Percentiles rank a stretch among this genome's conserved stretches.
Conservation (phyloP, 2,329 filamentous ascomycete species). For the Orbilia blumenaviensis region DNA sequence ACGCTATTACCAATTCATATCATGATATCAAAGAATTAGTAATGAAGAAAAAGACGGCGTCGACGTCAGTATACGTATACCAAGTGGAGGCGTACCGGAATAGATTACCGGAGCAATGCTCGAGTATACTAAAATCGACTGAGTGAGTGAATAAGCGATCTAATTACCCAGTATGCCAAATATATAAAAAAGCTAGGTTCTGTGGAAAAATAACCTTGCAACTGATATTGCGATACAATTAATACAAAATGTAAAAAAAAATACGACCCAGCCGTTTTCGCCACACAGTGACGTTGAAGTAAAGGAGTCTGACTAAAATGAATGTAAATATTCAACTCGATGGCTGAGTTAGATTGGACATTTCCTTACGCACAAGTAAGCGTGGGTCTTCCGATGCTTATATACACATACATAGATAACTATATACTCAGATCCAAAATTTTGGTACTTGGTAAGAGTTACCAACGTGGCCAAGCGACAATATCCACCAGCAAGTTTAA, state of each 20-base stretch:
- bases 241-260: conserved; percentile 16
- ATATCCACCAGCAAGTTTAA: background rate
- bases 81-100: conserved; percentile 20
- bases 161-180: background rate
- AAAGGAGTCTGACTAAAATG: conserved; percentile 14
- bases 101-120: conserved; percentile 7
- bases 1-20: too few species aligned
- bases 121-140: conserved; percentile 8
- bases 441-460: background rate
- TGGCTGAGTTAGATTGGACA: conserved; percentile 15
- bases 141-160: conserved; percentile 23
- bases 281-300: conserved; percentile 37
- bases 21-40: conserved; percentile 22
- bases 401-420: conserved; percentile 3
- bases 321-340: conserved; percentile 6
- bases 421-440: too few species aligned
- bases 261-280: too few species aligned
- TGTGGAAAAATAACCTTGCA: conserved; percentile 41
- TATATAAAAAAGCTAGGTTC: conserved; percentile 4
- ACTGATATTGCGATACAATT: too few species aligned
- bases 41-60: background rate
- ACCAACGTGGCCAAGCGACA: background rate
- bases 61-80: too few species aligned
- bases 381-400: background rate
- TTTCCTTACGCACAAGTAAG: background rate